Percentiles rank a stretch among this genome's conserved stretches.
Conservation (phyloP, 2,329 filamentous ascomycete genomes). For the Colletotrichum navitas region DNA sequence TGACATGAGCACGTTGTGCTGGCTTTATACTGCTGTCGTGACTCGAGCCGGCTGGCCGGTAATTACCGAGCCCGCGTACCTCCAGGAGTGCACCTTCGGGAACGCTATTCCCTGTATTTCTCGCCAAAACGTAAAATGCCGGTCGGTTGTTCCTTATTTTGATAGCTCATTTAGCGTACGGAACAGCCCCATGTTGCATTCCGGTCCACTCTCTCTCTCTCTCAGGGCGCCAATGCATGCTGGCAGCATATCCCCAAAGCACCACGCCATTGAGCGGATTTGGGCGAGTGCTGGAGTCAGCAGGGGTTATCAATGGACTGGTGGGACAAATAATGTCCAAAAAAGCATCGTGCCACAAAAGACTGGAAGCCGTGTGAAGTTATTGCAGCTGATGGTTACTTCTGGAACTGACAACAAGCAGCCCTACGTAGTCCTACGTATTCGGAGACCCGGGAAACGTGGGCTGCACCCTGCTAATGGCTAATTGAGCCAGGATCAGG, state of each 20-base stretch:
- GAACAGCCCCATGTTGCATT: background rate
- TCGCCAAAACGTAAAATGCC: background rate
- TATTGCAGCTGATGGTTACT: background rate
- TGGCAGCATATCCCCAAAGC: background rate
- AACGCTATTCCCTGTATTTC: background rate
- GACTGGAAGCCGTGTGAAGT: background rate
- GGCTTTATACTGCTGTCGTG: background rate
- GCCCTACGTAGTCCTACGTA: background rate
- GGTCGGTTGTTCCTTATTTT: background rate
- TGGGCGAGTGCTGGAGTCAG: background rate
- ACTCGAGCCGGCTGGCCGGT: background rate
- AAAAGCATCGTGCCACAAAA: background rate
- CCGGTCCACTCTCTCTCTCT: background rate
- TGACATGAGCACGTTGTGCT: background rate
- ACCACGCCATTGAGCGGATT: background rate
- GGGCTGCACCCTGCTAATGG: background rate
- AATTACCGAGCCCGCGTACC: background rate
- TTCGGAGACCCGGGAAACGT: background rate
- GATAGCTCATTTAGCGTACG: background rate
- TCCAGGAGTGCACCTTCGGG: too few relatives aligned
- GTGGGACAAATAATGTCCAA: background rate
- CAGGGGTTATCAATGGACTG: background rate
- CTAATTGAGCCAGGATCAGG: slow-evolving; percentile 26
- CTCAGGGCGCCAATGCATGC: background rate
- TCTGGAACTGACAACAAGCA: background rate